Conservation (phyloP, 106 monocot species). For the Cymbidium sinense region DNA sequence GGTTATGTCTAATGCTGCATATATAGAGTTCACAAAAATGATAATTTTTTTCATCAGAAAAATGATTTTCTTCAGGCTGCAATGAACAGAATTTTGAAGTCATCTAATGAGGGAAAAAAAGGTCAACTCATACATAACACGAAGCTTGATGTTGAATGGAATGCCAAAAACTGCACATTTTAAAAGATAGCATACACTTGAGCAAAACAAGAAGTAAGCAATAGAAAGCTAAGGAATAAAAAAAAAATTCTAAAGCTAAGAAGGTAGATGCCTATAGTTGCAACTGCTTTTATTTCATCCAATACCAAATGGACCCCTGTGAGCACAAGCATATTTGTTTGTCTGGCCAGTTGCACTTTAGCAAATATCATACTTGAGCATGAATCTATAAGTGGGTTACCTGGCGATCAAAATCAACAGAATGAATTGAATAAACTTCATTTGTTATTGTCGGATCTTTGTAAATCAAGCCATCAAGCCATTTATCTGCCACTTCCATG, state of each 20-base stretch:
- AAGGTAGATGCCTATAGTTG: not conserved
- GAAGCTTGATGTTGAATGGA: too few relatives aligned
- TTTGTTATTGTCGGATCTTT: conserved; percentile 73
- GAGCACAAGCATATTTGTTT: conserved; percentile 1
- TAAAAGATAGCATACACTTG: too few relatives aligned
- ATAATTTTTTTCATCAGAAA: too few relatives aligned
- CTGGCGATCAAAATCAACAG: conserved; percentile 93
- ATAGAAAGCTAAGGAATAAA: too few relatives aligned
- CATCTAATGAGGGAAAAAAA: too few relatives aligned
- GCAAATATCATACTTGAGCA: not conserved
- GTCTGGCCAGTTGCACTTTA: not conserved
- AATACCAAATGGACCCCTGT: not conserved
- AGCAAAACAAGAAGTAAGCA: too few relatives aligned
- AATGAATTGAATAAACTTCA: conserved; percentile 79
- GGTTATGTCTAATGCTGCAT: too few relatives aligned
- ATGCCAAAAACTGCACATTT: too few relatives aligned
- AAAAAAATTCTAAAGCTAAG: not conserved
- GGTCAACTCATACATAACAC: too few relatives aligned
- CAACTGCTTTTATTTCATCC: not conserved
- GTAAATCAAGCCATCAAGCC: conserved; percentile 72
- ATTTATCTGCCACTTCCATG: conserved; percentile 55
- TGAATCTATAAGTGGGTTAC: conserved; percentile 23
- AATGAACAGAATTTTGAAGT: too few relatives aligned
- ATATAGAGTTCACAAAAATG: too few relatives aligned
- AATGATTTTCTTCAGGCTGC: too few relatives aligned